Evolutionary conservation across 768 basidiomycete species (phyloP), one percentile per base, ranked within the genome.

Genomic region (Polyporus arcularius): DNA sequence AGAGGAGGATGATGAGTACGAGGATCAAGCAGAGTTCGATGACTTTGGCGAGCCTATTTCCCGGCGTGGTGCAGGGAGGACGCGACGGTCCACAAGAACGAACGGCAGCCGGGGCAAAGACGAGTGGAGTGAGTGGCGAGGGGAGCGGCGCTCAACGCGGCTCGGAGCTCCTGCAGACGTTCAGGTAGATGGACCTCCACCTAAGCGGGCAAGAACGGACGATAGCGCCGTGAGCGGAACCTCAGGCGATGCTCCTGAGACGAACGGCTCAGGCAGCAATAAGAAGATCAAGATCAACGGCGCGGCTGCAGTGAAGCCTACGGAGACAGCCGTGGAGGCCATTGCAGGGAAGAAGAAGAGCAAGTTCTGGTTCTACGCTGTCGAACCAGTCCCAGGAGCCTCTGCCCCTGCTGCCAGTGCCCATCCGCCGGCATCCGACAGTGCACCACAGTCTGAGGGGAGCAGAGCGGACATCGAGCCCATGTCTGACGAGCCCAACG

Each of bases 341-440:
- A 79, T 91, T 26, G 85, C 83, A 38, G 90, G 91, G 62, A 91
- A 88, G 77, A 93, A 90, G 77, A 86, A 82, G 72, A 93, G 92
- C 69, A 92, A 89, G 68, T 93, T 87, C 71, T 92, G 92, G 91
- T 88, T 89, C 46, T 94, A 94, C 64, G 92, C 92, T 18, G 89
- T 94, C 28, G 92, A 94, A 66, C 88, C 90, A 1, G 67, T 82
- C 46, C 72, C 81, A 8, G 77, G 74, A 28, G 64, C 75, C n/a
- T 14, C 52, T 26, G 18, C 28, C 9, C 68, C 68, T 64, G 56
- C 65, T 67, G 51, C 51, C 45, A 38, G 56, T 64, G 16, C 47
- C 49, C 28, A 55, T 21, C 62, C 49, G 65, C 65, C 62, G 59
- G n/a, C 58, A 48, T 62, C 60, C n/a, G 39, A 56, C 38, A 38